Evolutionary conservation across 495 filamentous ascomycete genomes (phyloP).

Genomic region (Podospora australis): DNA sequence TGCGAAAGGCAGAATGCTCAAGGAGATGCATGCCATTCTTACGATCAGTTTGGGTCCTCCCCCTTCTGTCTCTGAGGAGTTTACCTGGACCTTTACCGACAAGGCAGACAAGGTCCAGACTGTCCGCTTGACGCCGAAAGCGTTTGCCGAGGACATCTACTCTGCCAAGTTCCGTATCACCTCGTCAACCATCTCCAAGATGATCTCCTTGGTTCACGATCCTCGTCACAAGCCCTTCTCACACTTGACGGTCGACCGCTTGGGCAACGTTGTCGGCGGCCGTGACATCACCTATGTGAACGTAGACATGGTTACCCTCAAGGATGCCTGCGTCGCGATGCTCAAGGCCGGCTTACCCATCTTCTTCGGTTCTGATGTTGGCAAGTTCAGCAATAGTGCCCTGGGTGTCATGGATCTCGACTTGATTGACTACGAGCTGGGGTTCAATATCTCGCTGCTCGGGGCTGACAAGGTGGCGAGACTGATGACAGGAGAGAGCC

Average conservation of each 20-base stretch:
- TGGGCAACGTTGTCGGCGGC: constrained; percentile 73
- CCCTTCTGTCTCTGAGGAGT: constrained; percentile 56
- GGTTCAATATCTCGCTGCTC: constrained; percentile 62
- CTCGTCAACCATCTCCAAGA: no score
- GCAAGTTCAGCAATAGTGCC: constrained; percentile 60
- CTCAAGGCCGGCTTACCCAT: constrained; percentile 66
- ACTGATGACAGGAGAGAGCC: constrained; percentile 61
- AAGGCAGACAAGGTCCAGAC: constrained; percentile 53
- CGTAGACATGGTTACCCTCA: constrained; percentile 65
- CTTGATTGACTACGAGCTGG: constrained; percentile 68
- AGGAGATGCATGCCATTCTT: constrained; percentile 70
- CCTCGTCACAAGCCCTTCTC: constrained; percentile 65
- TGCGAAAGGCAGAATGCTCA: constrained; percentile 72
- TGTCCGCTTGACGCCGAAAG: constrained; percentile 54
- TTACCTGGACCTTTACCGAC: constrained; percentile 74
- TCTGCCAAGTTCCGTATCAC: no score
- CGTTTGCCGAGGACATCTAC: constrained; percentile 61
- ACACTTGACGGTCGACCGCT: constrained; percentile 65
- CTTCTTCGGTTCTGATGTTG: constrained; percentile 86
- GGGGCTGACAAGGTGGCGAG: constrained; percentile 68
- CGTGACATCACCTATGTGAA: constrained; percentile 72
- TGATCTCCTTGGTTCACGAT: constrained; percentile 79
- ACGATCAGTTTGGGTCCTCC: constrained; percentile 74
- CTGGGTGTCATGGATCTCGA: constrained; percentile 72
- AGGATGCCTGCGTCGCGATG: constrained; percentile 67